Conservation (phyloP, 306 rosid genomes). For the Pyrus bretschneideri region DNA sequence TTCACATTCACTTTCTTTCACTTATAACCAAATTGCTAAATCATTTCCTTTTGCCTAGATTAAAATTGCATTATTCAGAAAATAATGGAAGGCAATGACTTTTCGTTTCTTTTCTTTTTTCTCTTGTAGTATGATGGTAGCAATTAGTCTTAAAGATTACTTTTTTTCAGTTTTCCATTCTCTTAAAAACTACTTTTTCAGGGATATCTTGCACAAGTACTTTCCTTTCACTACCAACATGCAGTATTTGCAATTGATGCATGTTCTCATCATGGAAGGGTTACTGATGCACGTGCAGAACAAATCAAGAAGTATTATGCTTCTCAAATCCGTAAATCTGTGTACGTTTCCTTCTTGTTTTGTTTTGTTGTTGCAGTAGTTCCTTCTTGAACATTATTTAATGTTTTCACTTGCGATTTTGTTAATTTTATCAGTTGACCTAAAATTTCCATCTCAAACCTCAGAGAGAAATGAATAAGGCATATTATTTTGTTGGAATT, state of each 20-base stretch:
- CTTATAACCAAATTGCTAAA: background rate
- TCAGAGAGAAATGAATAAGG: background rate
- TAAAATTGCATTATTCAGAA: background rate
- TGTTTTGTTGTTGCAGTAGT: background rate
- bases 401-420: background rate
- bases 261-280: constrained; percentile 80
- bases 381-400: background rate
- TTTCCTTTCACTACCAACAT: constrained; percentile 72
- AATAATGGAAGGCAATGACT: background rate
- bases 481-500: background rate
- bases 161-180: background rate
- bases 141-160: background rate
- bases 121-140: background rate
- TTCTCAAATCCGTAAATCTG: constrained; percentile 65
- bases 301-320: constrained; percentile 65
- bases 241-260: constrained; percentile 86
- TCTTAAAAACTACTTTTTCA: constrained; percentile 22
- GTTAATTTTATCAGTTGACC: background rate
- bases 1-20: background rate
- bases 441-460: background rate
- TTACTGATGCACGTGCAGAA: constrained; percentile 67
- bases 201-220: constrained; percentile 96
- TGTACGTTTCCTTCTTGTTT: constrained; percentile 27
- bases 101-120: background rate
- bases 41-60: too few species aligned